Conservation (phyloP, 495 filamentous ascomycete genomes). For the Schizothecium vesticola region DNA sequence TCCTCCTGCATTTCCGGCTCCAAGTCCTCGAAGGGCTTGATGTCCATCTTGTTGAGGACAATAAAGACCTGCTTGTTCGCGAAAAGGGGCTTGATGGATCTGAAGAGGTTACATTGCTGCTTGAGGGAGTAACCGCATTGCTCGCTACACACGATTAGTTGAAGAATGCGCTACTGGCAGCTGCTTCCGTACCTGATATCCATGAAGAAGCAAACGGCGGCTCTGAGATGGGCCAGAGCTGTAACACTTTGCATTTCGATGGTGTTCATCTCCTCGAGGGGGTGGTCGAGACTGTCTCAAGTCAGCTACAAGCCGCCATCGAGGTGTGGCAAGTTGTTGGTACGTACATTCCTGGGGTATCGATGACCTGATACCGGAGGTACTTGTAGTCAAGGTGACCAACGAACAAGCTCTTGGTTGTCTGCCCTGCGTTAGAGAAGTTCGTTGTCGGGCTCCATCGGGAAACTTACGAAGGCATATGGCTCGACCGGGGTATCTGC, state of each 20-base stretch:
- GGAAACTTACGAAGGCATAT: constrained; percentile 67
- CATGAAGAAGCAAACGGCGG: constrained; percentile 96
- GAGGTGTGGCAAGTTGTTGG: background rate
- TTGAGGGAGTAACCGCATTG: constrained; percentile 93
- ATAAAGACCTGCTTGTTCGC: constrained; percentile 95
- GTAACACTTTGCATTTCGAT: constrained; percentile 98
- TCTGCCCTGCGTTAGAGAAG: constrained; percentile 31
- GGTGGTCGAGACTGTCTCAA: constrained; percentile 67
- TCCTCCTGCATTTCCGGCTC: constrained; percentile 73
- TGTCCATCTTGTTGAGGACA: constrained; percentile 97
- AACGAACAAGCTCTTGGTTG: constrained; percentile 94
- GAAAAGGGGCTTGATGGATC: constrained; percentile 93
- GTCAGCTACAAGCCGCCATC: background rate
- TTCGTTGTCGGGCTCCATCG: no score
- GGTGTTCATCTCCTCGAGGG: constrained; percentile 98
- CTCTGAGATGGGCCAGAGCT: constrained; percentile 91
- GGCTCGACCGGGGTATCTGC: constrained; percentile 98
- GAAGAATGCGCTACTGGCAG: background rate
- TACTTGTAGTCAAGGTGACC: constrained; percentile 99
- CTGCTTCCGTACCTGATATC: constrained; percentile 50
- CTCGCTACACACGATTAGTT: constrained; percentile 51
- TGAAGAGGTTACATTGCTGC: constrained; percentile 87
- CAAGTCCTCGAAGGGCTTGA: constrained; percentile 80
- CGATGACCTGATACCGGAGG: constrained; percentile 39
- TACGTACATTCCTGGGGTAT: constrained; percentile 67